Evolutionary conservation across 2,329 filamentous ascomycete species (phyloP).

Genomic region (Penicillium occitanis): DNA sequence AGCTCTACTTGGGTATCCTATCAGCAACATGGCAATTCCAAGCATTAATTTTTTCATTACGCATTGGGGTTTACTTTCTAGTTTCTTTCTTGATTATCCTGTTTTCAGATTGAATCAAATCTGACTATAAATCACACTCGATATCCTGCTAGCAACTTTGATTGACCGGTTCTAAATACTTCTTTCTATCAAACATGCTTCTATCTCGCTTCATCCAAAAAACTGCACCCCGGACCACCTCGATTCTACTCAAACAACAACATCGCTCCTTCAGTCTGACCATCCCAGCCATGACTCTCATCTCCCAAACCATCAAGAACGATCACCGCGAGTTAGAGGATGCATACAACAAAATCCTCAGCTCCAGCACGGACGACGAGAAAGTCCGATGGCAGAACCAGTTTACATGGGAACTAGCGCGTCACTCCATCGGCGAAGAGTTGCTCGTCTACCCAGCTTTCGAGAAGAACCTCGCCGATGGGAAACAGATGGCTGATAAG

Average conservation of each 20-base stretch:
- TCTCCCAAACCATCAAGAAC: constrained; percentile 41
- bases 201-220: neutral
- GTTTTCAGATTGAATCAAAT: neutral
- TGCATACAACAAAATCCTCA: constrained; percentile 47
- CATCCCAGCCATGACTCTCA: constrained; percentile 21
- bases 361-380: constrained; percentile 44
- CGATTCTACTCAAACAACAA: neutral
- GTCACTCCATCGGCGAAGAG: constrained; percentile 54
- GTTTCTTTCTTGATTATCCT: neutral
- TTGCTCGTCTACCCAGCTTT: constrained; percentile 57
- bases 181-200: neutral
- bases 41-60: neutral
- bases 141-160: neutral
- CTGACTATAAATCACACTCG: neutral
- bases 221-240: neutral
- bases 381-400: constrained; percentile 51
- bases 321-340: constrained; percentile 46
- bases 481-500: constrained; percentile 48
- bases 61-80: neutral
- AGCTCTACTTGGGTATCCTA: neutral
- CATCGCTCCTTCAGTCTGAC: constrained; percentile 2
- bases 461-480: constrained; percentile 49
- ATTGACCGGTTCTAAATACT: neutral
- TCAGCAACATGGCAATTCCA: neutral
- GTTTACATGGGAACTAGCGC: constrained; percentile 55